Evolutionary conservation across 2,329 filamentous ascomycete genomes (phyloP), one percentile per base, ranked within the genome.

Genomic region (Aspergillus hiratsukae): DNA sequence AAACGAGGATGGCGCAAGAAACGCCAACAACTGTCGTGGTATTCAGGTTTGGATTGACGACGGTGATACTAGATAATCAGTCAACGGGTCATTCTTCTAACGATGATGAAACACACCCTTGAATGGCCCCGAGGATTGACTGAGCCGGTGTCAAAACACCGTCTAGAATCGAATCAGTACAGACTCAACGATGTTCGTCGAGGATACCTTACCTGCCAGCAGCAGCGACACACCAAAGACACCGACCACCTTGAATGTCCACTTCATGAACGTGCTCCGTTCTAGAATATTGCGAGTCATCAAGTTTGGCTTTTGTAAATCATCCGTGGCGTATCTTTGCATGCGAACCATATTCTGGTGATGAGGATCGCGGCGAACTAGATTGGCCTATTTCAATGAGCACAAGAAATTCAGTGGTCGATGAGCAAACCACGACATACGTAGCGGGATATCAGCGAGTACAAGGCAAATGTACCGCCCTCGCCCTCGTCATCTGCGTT

Each of bases 121-220:
- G 81, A 1, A 84, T 78, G 2, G 82, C 81, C 35, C 81, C 82
- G 3, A 84, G 72, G 1, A 84, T 80, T 9, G 81, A 83, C 62
- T 84, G 81, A 10, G 81, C 81, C 0, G 81, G 81, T 1, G 81
- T 84, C 8, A 84, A 69, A 29, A 84, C 76, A 25, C 81, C 80
- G 66, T 84, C 81, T 45, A 2, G 5, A 11, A 11, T 45, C 21
- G 9, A 31, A 25, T 45, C 41, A 45, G 41, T 14, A 45, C 10
- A 11, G 8, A 21, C 21, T 45, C 10, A 3, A 41, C 19, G 21
- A 9, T 7, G 37, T 6, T 3, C 3, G 6, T n/a, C 6, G 6
- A n/a, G 10, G 17, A 37, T 11, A 37, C 17, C 31, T 29, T 66
- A 66, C 66, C 69, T 48, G 81, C 78, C 64, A 83, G 78, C 54